A percentile compares a stretch with the other conserved stretches of the same genome.
Conservation (phyloP, 2,329 filamentous ascomycete genomes). For the Myriosclerotinia duriaeana region DNA sequence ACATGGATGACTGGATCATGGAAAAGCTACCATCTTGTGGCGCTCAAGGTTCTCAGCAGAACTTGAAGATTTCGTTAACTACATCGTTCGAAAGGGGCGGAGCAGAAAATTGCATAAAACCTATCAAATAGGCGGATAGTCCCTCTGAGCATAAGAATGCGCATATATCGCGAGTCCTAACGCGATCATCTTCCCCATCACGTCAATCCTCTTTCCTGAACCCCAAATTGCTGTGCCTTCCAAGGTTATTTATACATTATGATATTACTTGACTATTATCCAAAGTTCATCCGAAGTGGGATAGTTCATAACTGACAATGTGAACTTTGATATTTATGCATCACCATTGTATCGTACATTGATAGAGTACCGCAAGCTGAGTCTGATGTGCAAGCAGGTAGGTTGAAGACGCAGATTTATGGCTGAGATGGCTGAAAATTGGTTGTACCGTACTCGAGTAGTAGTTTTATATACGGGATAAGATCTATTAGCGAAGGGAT, state of each 20-base stretch:
- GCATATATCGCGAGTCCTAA: not conserved
- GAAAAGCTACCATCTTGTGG: not conserved
- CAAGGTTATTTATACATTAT: too few relatives aligned
- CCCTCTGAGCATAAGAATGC: not conserved
- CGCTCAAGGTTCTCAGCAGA: not conserved
- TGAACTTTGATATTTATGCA: not conserved
- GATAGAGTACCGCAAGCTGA: too few relatives aligned
- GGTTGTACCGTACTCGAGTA: too few relatives aligned
- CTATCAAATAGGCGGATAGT: not conserved
- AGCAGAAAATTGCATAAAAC: not conserved
- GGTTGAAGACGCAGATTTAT: too few relatives aligned
- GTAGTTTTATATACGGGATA: too few relatives aligned
- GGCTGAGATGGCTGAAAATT: too few relatives aligned
- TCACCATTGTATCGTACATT: not conserved
- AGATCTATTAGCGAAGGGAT: too few relatives aligned
- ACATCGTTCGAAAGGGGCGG: not conserved
- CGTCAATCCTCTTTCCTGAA: not conserved
- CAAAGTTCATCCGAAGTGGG: not conserved
- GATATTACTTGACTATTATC: not conserved
- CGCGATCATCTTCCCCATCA: not conserved
- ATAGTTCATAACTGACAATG: not conserved
- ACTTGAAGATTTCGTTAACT: not conserved
- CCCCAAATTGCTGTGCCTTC: not conserved
- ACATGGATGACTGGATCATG: not conserved
- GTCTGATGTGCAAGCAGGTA: too few relatives aligned